Evolutionary conservation across 2,329 filamentous ascomycete species (phyloP), one percentile per base, ranked within the genome.

Genomic region (Knoxdaviesia capensis): DNA sequence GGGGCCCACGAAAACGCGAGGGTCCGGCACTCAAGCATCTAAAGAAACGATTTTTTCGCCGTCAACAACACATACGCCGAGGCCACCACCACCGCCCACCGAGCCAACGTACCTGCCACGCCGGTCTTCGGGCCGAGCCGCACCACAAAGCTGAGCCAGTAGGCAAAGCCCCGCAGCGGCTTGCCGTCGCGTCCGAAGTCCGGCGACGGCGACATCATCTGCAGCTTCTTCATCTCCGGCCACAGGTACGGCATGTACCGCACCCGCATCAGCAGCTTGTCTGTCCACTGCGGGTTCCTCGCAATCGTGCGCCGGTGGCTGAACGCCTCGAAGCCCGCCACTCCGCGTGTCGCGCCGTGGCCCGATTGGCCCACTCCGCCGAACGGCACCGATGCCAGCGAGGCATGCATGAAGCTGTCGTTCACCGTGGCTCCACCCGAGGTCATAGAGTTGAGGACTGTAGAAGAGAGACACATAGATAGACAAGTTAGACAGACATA

Each of bases 341-440:
- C 75, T 46, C 86, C 86, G 50, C 81, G 75, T 64, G 92, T 92
- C 31, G 72, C 64, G 46, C 85, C 85, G 46, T 70, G 69, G 42
- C 85, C 85, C 38, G 77, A 84, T 50, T 80, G 71, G 48, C 86
- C 85, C 6, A 93, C 79, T 51, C 85, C 85, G 48, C 86, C 86
- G 55, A 93, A 93, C 34, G 80, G 66, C 2, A 90, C 63, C 2
- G 77, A 82, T 32, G 73, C 69, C 47, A 90, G 69, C 28, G 70
- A 68, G 45, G 69, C 76, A 56, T 86, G 81, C 62, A 80, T 77
- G 56, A 74, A 80, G 42, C 72, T 68, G 54, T 64, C 80, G 69
- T 64, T 84, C 61, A 66, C 74, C 59, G 56, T 68, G 31, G 74
- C 78, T 48, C 79, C 78, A 43, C 80, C 80, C 1, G 78, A 83